Evolutionary conservation across 2,329 filamentous ascomycete genomes (phyloP), one percentile per base, ranked within the genome.

Genomic region (Sarocladium strictum): DNA sequence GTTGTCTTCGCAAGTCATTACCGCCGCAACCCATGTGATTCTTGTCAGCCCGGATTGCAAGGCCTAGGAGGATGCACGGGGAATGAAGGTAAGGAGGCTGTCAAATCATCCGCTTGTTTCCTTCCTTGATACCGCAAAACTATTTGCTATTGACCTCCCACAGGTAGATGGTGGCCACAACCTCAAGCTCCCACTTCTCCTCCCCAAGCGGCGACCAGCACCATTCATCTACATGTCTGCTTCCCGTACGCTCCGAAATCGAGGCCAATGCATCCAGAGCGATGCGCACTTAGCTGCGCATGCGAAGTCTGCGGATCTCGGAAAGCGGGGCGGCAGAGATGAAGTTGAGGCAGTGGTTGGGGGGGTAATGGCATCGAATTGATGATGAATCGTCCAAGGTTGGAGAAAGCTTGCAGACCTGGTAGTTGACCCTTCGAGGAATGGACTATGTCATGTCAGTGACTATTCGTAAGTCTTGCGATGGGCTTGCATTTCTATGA

Each of bases 301-400:
- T n/a, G 76, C 62, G 9, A 76, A 66, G 50, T 77, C 74, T 0
- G 70, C 68, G 2, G 66, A 62, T 19, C 72, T 62, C 3, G 69
- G 59, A 52, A 75, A 71, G 4, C 66, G 61, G 9, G 69, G 65
- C 0, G 73, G 67, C 53, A 24, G 59, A 37, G 11, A 72, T 57
- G 58, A 64, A 76, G 43, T 66, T 67, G 59, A 64, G 67, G 40
- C 67, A 53, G 43, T 72, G 47, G 56, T 67, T 63, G 0, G 67
- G 67, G 0, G 72, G 74, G 12, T 57, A 64, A 0, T 67, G 60
- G 5, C 66, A n/a, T 54, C 2, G 65, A 63, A 40, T 75, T 71
- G 1, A 75, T 59, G 3, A 75, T 55, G 72, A 1, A 76, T 61
- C 0, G 65, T 73, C 74, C 74, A 77, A n/a, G 0, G 64, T 62